A percentile compares a stretch with the other conserved stretches of the same genome.
Conservation (phyloP, 1,284 basidiomycete species). For the Gymnopus androsaceus region DNA sequence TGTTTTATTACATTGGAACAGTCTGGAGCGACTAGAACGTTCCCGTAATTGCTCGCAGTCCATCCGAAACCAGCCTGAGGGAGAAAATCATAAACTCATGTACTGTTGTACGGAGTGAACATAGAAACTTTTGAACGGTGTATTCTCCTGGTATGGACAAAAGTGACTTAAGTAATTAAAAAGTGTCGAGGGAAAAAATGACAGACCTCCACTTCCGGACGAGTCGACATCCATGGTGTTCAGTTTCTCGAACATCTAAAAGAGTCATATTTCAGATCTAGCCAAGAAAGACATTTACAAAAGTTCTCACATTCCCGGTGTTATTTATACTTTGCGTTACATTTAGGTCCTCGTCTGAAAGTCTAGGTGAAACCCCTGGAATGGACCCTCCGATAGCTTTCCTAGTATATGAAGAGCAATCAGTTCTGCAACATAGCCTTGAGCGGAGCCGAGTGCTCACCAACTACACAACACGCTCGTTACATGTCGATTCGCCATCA, state of each 20-base stretch:
- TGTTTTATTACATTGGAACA: conserved; percentile 71
- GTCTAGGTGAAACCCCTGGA: conserved; percentile 62
- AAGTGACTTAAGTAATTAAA: background rate
- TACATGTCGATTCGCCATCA: conserved; percentile 82
- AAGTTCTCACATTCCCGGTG: conserved; percentile 64
- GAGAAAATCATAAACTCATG: background rate
- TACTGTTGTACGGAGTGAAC: background rate
- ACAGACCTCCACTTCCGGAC: conserved; percentile 70
- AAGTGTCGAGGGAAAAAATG: too few relatives aligned
- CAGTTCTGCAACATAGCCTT: background rate
- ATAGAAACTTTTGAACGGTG: conserved; percentile 57
- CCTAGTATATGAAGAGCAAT: conserved; percentile 35
- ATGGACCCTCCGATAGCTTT: conserved; percentile 83
- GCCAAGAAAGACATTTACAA: conserved; percentile 3
- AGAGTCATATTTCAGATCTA: background rate
- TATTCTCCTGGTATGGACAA: conserved; percentile 65
- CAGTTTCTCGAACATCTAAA: conserved; percentile 92
- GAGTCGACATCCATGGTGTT: conserved; percentile 78
- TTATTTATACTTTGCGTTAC: conserved; percentile 69
- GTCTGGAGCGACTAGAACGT: conserved; percentile 59
- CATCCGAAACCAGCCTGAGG: conserved; percentile 76
- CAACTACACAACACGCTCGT: conserved; percentile 86
- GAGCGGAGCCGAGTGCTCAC: conserved; percentile 44
- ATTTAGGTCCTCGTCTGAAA: conserved; percentile 74
- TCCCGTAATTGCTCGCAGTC: conserved; percentile 78